Conservation (phyloP, 768 basidiomycete species). For the Lactarius psammicola region DNA sequence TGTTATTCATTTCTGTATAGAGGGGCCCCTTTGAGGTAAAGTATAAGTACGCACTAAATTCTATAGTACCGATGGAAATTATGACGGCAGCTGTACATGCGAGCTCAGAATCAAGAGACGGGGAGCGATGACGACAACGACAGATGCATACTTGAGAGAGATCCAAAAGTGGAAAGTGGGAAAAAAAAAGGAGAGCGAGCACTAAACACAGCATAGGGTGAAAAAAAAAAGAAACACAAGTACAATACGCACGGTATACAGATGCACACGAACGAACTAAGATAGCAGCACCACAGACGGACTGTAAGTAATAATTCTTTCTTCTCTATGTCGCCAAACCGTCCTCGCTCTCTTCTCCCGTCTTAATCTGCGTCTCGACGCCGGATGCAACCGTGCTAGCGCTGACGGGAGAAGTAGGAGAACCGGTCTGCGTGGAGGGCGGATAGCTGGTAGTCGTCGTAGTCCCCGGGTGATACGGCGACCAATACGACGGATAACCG, state of each 20-base stretch:
- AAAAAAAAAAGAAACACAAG: not conserved
- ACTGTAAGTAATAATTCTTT: not conserved
- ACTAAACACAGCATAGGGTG: constrained; percentile 10
- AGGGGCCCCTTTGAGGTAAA: constrained; percentile 14
- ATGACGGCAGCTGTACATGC: constrained; percentile 21
- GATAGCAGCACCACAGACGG: not conserved
- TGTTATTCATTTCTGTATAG: constrained; percentile 7
- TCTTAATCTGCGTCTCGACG: constrained; percentile 25
- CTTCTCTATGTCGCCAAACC: constrained; percentile 16
- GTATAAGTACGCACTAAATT: constrained; percentile 20
- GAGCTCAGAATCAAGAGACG: constrained; percentile 9
- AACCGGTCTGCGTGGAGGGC: constrained; percentile 17
- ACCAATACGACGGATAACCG: constrained; percentile 28
- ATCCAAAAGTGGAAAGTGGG: constrained; percentile 7
- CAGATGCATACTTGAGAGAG: constrained; percentile 13
- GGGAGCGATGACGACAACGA: not conserved
- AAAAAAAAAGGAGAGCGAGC: not conserved
- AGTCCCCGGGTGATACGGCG: constrained; percentile 14
- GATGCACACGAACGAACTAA: not conserved
- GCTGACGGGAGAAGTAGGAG: constrained; percentile 26
- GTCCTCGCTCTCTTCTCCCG: constrained; percentile 25
- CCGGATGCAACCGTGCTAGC: constrained; percentile 24
- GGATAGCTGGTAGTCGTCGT: constrained; percentile 8
- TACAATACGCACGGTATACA: constrained; percentile 20
- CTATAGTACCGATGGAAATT: constrained; percentile 22